Evolutionary conservation across 345 rosid species (phyloP), one percentile per base, ranked within the genome.

Genomic region (Anastatica hierochuntica): DNA sequence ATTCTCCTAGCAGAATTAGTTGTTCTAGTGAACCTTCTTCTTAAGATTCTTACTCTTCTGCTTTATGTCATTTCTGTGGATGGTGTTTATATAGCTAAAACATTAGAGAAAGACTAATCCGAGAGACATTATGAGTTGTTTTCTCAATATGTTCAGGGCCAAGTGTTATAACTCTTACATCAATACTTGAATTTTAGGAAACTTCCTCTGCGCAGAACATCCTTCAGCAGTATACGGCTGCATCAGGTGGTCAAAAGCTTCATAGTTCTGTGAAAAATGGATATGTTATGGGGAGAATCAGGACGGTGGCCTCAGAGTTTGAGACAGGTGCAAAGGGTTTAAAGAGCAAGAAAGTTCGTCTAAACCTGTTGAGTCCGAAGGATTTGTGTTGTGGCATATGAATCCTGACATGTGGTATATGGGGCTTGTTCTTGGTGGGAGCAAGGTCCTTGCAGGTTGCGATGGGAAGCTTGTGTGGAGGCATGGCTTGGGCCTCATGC

Each of bases 361-460:
- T 3, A 86, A 77, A 71, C 75, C 82, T 27, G 77, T 78, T 0
- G 86, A 86, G 56, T 74, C 88, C 2, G 95, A 92, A 16, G 88
- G 92, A 5, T 86, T 86, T 62, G 92, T 86, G n/a, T 64, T 86
- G 50, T 86, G 92, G 95, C 95, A 86, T 67, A 86, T 86, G 92
- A 79, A 72, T 54, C 92, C 95, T 10, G 88, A 81, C 43, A 86
- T 76, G 95, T 83, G 95, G 88, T 81, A 86, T 41, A 84, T 83
- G 69, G 92, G 81, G 73, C 88, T 86, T 45, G 92, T 82, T 2
- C 79, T 83, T 45, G 85, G 88, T 40, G 83, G 82, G 13, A 83
- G 82, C 57, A 85, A 83, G 56, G 95, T 85, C 58, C 88, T 70
- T 42, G 95, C 86, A 0, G 86, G 92, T 33, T 86, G 92, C 69